Evolutionary conservation across 768 basidiomycete genomes (phyloP), one percentile per base, ranked within the genome.

Genomic region (Cubamyces lactineus): DNA sequence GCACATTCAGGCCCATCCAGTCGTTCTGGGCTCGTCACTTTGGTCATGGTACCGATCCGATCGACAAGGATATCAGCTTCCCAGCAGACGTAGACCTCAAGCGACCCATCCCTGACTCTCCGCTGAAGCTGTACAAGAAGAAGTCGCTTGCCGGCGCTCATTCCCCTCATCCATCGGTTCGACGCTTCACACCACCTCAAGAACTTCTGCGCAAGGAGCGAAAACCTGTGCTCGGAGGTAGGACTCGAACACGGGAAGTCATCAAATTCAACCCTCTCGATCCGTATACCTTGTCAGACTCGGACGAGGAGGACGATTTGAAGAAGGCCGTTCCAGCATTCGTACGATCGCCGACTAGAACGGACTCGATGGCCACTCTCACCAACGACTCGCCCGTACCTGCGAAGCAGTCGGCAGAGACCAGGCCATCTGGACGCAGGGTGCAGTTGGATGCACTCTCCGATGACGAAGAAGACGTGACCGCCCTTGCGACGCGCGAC

Each of bases 1-100:
- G 87, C 1, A 77, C 72, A 0, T 89, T 88, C 75, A 73, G 74
- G 30, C 87, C 87, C 5, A 69, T 78, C n/a, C 71, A 73, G 0
- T 80, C 84, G 0, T 73, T 83, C 53, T 88, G 86, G 85, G 78
- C 82, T 13, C 79, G 79, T 39, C 55, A 28, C 51, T 69, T 67
- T n/a, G 71, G 72, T 4, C 62, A 54, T 30, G 53, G 49, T 38
- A 30, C 63, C 17, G 65, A 65, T 30, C 62, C 59, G 16, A 52
- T 66, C 19, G 64, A 74, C 23, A 57, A 53, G 55, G 66, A 72
- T 61, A 56, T 70, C 64, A 55, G 72, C 46, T 73, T 75, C 64
- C 72, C 68, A 21, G 53, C 69, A 8, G 70, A 75, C 42, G 61
- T 53, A 17, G 71, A 72, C 24, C 59, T 69, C 17, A 70, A 67